Conservation (phyloP, 2,329 filamentous ascomycete species). For the Ambrosiella cleistominuta region DNA sequence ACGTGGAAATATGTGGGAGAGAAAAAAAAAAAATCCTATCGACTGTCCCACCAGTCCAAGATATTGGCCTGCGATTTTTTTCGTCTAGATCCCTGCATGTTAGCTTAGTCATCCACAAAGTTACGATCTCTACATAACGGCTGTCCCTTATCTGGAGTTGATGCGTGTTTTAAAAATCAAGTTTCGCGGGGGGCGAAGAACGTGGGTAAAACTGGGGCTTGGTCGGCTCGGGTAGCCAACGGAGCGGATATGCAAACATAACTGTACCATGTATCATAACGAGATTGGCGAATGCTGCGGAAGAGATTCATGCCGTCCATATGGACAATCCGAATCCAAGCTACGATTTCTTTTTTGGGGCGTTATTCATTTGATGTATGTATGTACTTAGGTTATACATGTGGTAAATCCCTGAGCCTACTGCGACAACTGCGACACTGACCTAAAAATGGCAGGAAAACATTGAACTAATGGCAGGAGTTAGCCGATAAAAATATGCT, state of each 20-base stretch:
- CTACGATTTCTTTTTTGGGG: not conserved
- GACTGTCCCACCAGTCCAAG: not conserved
- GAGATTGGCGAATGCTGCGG: not conserved
- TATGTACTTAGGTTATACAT: no score
- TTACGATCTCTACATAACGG: not conserved
- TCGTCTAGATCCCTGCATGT: not conserved
- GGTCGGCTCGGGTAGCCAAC: not conserved
- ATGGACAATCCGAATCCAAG: not conserved
- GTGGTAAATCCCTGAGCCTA: no score
- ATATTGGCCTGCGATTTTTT: conserved; percentile 7
- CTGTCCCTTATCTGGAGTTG: not conserved
- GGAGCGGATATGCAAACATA: not conserved
- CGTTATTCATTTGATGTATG: not conserved
- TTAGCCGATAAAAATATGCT: no score
- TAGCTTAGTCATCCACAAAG: conserved; percentile 7
- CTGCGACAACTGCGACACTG: no score
- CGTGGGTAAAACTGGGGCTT: not conserved
- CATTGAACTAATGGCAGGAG: no score
- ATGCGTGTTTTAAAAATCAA: not conserved
- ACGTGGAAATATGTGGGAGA: conserved; percentile 32
- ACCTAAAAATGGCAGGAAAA: no score
- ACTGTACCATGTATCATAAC: not conserved
- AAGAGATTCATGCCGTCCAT: not conserved
- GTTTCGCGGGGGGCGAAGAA: not conserved
- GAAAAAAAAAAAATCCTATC: conserved; percentile 14